These are phyloP conservation scores for Nymphaea colorata DNA, from an alignment of 164 flowering plant species.

Conservation along the genomic window DNA sequence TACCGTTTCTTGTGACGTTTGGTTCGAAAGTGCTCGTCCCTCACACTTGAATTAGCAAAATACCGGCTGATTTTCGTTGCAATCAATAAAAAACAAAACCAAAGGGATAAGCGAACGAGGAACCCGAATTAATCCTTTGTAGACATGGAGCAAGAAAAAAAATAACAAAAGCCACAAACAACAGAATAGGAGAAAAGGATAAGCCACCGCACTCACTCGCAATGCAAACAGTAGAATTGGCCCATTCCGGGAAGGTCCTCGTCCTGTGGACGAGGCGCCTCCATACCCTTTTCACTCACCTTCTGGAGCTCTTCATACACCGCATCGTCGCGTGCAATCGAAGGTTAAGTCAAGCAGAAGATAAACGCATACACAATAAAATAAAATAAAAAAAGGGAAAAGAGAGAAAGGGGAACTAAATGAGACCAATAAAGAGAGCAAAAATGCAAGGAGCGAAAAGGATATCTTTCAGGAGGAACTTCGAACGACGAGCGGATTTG, in stretches of 20 bases:
- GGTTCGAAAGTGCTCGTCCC: conserved; percentile 87
- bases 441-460: conserved; percentile 27
- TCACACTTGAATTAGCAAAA: conserved; percentile 50
- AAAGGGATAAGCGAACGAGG: neutral
- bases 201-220: conserved; percentile 48
- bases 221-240: conserved; percentile 86
- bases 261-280: conserved; percentile 45
- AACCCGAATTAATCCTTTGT: neutral
- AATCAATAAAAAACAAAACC: conserved; percentile 2
- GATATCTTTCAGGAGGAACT: conserved; percentile 76
- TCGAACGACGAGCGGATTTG: conserved; percentile 67
- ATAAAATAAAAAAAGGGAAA: neutral
- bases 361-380: neutral
- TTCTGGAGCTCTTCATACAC: conserved; percentile 63
- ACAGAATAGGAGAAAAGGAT: neutral
- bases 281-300: neutral
- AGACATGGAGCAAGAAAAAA: neutral
- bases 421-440: neutral
- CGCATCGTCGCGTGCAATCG: conserved; percentile 58
- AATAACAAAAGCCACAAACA: neutral
- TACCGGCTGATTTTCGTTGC: conserved; percentile 43
- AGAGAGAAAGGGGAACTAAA: no score
- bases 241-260: conserved; percentile 98
- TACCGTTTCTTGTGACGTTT: conserved; percentile 90
- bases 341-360: conserved; percentile 19